Evolutionary conservation across 805 yeast genomes (phyloP).

Genomic region (Yarrowia divulgata): DNA sequence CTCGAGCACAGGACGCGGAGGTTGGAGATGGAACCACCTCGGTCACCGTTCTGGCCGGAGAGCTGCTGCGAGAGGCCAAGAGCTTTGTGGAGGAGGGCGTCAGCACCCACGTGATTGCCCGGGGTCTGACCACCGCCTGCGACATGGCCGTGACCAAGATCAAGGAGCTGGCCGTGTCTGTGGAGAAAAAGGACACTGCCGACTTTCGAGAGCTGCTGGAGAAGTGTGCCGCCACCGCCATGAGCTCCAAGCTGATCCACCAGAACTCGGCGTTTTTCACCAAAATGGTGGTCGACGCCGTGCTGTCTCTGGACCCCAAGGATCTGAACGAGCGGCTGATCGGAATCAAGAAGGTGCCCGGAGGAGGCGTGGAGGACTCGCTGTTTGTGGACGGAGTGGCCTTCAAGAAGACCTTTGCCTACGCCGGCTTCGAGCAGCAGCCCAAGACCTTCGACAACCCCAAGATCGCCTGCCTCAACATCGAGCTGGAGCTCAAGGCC

Average conservation of each 20-base stretch:
- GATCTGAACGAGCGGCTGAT: constrained; percentile 88
- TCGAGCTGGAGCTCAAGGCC: constrained; percentile 95
- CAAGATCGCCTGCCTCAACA: constrained; percentile 81
- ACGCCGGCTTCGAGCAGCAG: constrained; percentile 99
- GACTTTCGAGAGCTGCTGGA: constrained; percentile 79
- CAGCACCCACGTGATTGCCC: constrained; percentile 84
- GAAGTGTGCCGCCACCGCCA: constrained; percentile 95
- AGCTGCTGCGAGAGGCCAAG: constrained; percentile 87
- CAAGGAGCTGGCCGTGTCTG: constrained; percentile 75
- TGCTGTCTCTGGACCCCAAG: constrained; percentile 79
- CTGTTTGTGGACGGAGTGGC: constrained; percentile 92
- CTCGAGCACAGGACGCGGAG: constrained; percentile 97
- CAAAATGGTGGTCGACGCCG: constrained; percentile 96
- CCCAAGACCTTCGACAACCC: constrained; percentile 86
- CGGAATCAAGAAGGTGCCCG: constrained; percentile 93
- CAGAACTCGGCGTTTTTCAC: constrained; percentile 89
- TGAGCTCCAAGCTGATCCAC: constrained; percentile 92
- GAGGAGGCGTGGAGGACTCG: constrained; percentile 96
- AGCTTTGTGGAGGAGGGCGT: constrained; percentile 95
- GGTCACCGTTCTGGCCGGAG: constrained; percentile 90
- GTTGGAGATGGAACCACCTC: constrained; percentile 99
- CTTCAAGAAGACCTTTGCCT: constrained; percentile 94
- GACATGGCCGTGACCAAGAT: constrained; percentile 76
- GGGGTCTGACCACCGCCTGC: constrained; percentile 86
- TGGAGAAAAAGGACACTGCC: constrained; percentile 60